Conservation (phyloP, 192 early-diverging fungal species). For the Linnemannia hyalina region DNA sequence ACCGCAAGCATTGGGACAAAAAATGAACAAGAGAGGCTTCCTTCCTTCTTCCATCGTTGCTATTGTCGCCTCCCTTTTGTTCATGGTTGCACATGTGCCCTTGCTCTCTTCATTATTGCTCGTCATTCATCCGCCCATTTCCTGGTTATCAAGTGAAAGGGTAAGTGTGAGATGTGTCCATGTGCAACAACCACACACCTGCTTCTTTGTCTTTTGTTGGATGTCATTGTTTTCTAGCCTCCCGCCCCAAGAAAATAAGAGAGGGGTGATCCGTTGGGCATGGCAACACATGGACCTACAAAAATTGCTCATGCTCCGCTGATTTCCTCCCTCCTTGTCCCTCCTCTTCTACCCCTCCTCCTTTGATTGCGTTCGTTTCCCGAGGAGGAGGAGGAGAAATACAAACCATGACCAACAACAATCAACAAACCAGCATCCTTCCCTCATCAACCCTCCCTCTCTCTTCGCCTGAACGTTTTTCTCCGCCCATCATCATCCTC, state of each 20-base stretch:
- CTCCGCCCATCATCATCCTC: no score
- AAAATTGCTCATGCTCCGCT: background rate
- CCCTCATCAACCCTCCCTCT: background rate
- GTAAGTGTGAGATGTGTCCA: background rate
- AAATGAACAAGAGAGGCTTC: background rate
- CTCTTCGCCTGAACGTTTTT: background rate
- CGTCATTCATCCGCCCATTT: no score
- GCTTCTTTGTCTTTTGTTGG: background rate
- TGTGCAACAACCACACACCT: background rate
- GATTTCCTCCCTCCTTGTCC: background rate
- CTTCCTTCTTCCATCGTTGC: no score
- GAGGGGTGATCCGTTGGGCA: background rate
- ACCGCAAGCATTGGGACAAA: background rate
- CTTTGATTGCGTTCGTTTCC: constrained; percentile 16
- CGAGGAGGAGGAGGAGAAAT: no score
- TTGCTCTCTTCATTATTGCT: no score
- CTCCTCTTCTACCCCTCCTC: no score
- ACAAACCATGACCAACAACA: no score
- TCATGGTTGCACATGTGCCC: background rate
- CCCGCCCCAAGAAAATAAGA: background rate
- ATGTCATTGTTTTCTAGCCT: no score
- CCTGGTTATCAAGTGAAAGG: no score
- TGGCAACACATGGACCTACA: background rate
- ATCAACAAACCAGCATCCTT: constrained; percentile 13
- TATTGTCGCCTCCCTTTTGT: background rate